Conservation (phyloP, 257 asterid genomes). For the Verbena officinalis region DNA sequence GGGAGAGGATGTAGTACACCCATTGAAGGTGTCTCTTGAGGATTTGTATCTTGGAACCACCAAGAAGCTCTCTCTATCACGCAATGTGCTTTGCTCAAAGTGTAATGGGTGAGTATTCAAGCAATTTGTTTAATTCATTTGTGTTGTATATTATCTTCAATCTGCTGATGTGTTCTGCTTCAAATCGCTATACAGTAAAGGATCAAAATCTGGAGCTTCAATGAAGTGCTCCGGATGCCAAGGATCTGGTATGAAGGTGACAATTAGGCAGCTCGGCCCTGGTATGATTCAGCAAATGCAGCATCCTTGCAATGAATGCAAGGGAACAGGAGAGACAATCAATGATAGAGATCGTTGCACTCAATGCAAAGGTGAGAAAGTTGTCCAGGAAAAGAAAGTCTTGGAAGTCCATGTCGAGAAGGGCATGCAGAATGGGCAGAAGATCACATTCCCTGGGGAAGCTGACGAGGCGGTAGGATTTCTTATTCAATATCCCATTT, state of each 20-base stretch:
- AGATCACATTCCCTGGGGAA: conserved; percentile 73
- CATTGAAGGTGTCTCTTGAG: conserved; percentile 69
- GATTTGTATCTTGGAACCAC: conserved; percentile 58
- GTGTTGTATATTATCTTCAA: neutral
- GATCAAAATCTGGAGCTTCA: conserved; percentile 74
- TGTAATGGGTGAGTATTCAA: conserved; percentile 60
- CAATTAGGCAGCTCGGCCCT: conserved; percentile 66
- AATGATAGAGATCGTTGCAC: conserved; percentile 63
- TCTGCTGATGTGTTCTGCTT: neutral
- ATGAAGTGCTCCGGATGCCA: conserved; percentile 65
- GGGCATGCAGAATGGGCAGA: conserved; percentile 79
- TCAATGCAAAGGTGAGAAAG: conserved; percentile 75
- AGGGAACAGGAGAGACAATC: conserved; percentile 72
- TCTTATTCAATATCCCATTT: neutral
- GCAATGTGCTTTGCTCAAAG: conserved; percentile 65
- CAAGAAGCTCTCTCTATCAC: conserved; percentile 66
- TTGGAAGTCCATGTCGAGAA: conserved; percentile 71
- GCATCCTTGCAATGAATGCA: conserved; percentile 69
- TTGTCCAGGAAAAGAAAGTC: conserved; percentile 64
- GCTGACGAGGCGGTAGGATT: conserved; percentile 74
- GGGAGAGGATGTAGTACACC: conserved; percentile 74
- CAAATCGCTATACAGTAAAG: conserved; percentile 44
- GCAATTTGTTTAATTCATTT: neutral
- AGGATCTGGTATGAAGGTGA: conserved; percentile 71
- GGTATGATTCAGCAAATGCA: conserved; percentile 86